phyloP scores from a whole-genome alignment of 306 rosid species.

The Ormosia semicastrata region DNA sequence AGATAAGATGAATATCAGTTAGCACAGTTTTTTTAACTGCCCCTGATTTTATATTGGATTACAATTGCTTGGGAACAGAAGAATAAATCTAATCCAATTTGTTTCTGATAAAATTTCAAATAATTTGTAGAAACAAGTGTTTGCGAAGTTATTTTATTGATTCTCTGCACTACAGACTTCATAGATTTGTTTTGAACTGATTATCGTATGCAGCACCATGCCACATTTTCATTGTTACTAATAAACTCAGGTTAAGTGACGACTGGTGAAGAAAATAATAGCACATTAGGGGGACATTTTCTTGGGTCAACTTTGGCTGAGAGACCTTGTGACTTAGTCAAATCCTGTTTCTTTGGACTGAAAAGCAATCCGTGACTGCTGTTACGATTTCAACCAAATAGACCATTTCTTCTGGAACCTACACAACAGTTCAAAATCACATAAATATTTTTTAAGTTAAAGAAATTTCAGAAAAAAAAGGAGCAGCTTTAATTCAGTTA shows the following conservation, averaged over 20 bases:
- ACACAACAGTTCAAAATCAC: neutral
- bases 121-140: neutral
- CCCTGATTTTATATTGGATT: neutral
- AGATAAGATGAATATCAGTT: neutral
- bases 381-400: neutral
- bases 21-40: neutral
- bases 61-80: neutral
- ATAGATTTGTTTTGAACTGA: neutral
- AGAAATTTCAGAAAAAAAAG: slow-evolving; percentile 2
- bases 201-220: neutral
- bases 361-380: slow-evolving; percentile 3
- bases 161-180: neutral
- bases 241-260: neutral
- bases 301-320: slow-evolving; percentile 29
- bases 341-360: slow-evolving; percentile 15
- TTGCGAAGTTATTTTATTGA: neutral
- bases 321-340: slow-evolving; percentile 33
- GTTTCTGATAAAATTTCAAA: neutral
- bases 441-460: neutral
- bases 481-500: neutral
- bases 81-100: neutral
- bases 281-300: slow-evolving; percentile 9
- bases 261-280: neutral
- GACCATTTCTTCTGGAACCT: slow-evolving; percentile 2
- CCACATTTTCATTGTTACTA: neutral